Evolutionary conservation across 768 basidiomycete species (phyloP), one percentile per base, ranked within the genome.

Genomic region (Daedaleopsis sinensis): DNA sequence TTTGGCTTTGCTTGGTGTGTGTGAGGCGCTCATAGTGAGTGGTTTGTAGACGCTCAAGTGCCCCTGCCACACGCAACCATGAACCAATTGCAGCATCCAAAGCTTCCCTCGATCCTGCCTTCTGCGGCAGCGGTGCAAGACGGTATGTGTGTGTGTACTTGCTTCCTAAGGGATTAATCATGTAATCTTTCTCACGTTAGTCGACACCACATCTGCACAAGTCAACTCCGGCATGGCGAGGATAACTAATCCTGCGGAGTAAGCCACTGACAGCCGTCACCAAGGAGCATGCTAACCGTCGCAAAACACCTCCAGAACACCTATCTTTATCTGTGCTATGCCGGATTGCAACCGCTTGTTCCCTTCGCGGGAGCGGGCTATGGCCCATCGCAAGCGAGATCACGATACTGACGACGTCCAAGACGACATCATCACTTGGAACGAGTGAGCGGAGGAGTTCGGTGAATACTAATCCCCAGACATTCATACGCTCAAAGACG

Each of bases 321-420:
- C 90, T 0, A 89, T 93, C n/a, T 91, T 84, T 70, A 91, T 93
- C 58, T 93, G 91, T 66, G 87, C 80, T 4, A 76, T 89, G 38
- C 73, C 82, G 86, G 87, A 82, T 54, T 94, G 91, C 71, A 81
- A 82, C 70, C 85, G 89, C 27, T 77, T 93, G 44, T 91, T 89
- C 68, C 90, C 88, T 19, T 83, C 84, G 21, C 82, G 82, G 24
- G 89, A 91, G 23, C 81, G 85, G 3, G 73, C 93, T 7, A 85
- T 89, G 82, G 65, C 76, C 18, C 91, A 93, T 66, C 82, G 89
- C 52, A 90, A 84, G 67, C 84, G 88, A 50, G 90, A 91, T 68
- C 91, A 93, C 70, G 76, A 80, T 59, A 78, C 80, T 0, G 81
- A 84, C 37, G 83, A 85, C 24, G n/a, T n/a, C n/a, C 78, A 82